Conservation (phyloP, 2,329 filamentous ascomycete genomes). For the Simplicillium aogashimaense region DNA sequence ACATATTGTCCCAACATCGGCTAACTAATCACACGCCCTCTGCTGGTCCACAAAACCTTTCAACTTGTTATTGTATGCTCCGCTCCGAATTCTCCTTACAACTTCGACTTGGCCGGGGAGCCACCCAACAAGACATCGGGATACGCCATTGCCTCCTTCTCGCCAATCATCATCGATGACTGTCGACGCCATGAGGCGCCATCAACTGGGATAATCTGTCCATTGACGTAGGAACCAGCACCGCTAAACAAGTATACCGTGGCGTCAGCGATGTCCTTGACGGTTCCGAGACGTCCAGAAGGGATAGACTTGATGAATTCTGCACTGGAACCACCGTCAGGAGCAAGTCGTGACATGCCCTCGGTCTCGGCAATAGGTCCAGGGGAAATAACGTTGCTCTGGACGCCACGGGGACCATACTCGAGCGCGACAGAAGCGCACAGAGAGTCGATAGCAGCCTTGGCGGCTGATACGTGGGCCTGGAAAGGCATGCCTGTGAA, state of each 20-base stretch:
- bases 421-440: slow-evolving; percentile 74
- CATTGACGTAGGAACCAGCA: slow-evolving; percentile 77
- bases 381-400: slow-evolving; percentile 80
- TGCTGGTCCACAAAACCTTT: too few relatives aligned
- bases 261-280: slow-evolving; percentile 86
- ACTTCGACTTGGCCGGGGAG: slow-evolving; percentile 22
- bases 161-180: slow-evolving; percentile 33
- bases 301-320: slow-evolving; percentile 46
- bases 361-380: slow-evolving; percentile 83
- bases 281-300: slow-evolving; percentile 63
- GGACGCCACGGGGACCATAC: slow-evolving; percentile 79
- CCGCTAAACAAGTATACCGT: slow-evolving; percentile 85
- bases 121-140: slow-evolving; percentile 35
- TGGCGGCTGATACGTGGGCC: slow-evolving; percentile 82
- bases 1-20: too few relatives aligned
- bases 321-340: slow-evolving; percentile 20
- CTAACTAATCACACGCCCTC: too few relatives aligned
- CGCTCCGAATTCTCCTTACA: slow-evolving; percentile 15
- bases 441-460: slow-evolving; percentile 82
- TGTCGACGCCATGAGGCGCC: slow-evolving; percentile 48
- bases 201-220: slow-evolving; percentile 68
- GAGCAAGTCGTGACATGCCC: slow-evolving; percentile 56
- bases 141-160: slow-evolving; percentile 38
- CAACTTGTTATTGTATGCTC: too few relatives aligned
- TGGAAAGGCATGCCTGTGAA: slow-evolving; percentile 81